Evolutionary conservation across 192 early-diverging fungal species (phyloP).

Genomic region (Backusella parvicylindrica): DNA sequence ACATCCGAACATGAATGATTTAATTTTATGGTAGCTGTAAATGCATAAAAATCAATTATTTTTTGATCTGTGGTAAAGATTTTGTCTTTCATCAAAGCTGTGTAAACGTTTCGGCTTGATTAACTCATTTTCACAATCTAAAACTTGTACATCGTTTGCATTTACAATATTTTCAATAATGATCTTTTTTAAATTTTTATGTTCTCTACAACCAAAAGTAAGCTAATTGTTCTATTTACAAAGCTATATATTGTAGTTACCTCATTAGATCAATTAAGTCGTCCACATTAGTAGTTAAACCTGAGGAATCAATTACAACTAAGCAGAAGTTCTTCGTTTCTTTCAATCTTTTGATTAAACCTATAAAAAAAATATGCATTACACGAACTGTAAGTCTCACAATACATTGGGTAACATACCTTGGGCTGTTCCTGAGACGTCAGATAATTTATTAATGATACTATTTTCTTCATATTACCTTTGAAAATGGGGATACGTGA

Average conservation of each 20-base stretch:
- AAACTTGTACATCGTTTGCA: too few species aligned
- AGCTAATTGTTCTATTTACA: too few species aligned
- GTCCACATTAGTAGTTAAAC: neutral
- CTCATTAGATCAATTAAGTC: neutral
- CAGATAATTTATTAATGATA: neutral
- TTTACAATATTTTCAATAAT: too few species aligned
- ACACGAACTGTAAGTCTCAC: neutral
- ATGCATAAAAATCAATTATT: too few species aligned
- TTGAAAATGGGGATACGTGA: neutral
- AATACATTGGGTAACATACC: neutral
- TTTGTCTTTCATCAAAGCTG: too few species aligned
- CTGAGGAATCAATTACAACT: neutral
- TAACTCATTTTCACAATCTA: too few species aligned
- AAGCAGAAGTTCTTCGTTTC: neutral
- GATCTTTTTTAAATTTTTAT: too few species aligned
- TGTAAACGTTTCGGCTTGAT: too few species aligned
- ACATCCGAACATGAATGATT: too few species aligned
- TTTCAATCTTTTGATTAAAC: neutral
- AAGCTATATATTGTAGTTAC: neutral
- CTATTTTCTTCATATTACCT: neutral
- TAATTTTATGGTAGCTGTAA: too few species aligned
- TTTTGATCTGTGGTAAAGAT: too few species aligned
- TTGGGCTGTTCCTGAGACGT: neutral
- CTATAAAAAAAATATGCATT: neutral
- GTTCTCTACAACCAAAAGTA: too few species aligned